Conservation (phyloP, 1,284 basidiomycete genomes). For the Peniophora sp. region DNA sequence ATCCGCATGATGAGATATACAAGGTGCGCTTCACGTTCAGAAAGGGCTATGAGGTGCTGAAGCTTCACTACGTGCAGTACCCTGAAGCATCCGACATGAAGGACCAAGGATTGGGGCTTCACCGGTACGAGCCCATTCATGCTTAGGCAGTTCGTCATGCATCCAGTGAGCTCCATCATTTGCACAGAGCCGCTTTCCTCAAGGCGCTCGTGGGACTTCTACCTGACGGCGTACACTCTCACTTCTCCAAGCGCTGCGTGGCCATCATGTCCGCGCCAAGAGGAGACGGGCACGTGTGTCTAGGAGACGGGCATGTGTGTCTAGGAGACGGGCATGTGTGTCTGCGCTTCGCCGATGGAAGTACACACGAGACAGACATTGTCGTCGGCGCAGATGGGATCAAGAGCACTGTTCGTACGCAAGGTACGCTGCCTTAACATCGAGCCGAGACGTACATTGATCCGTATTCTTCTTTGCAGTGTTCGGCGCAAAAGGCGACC, state of each 20-base stretch:
- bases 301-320: slow-evolving; percentile 19
- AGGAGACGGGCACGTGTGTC: slow-evolving; percentile 19
- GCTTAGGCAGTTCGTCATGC: neutral
- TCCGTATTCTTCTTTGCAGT: slow-evolving; percentile 14
- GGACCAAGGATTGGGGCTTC: slow-evolving; percentile 21
- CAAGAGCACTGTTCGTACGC: slow-evolving; percentile 29
- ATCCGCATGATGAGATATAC: slow-evolving; percentile 4
- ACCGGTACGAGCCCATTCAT: slow-evolving; percentile 4
- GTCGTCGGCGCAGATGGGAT: slow-evolving; percentile 45
- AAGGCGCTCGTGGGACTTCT: slow-evolving; percentile 34
- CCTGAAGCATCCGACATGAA: slow-evolving; percentile 15
- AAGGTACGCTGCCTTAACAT: too few species aligned
- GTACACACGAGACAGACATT: slow-evolving; percentile 33
- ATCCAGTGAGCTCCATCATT: neutral
- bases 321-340: slow-evolving; percentile 19
- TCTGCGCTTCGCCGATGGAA: slow-evolving; percentile 33
- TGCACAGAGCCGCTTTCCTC: slow-evolving; percentile 40
- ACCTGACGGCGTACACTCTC: slow-evolving; percentile 21
- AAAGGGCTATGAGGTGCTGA: neutral
- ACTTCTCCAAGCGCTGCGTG: slow-evolving; percentile 40
- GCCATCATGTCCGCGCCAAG: slow-evolving; percentile 19
- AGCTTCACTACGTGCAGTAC: slow-evolving; percentile 22
- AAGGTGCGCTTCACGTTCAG: neutral
- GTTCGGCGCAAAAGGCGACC: slow-evolving; percentile 19
- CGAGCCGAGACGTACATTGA: too few species aligned